Evolutionary conservation across 179 eudicot species (phyloP).

Genomic region (Silene vulgaris): DNA sequence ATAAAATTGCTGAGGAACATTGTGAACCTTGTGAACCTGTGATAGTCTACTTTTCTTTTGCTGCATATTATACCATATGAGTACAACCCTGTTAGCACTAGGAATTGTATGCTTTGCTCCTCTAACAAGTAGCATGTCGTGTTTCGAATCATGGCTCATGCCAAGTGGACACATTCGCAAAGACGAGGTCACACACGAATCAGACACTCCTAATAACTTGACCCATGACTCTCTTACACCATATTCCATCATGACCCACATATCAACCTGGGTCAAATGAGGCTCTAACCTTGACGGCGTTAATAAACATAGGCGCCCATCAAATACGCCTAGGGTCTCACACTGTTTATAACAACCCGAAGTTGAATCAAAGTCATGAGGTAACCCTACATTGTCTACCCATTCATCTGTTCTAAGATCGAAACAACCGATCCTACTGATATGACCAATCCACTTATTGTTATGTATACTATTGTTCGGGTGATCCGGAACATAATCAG

Average conservation of each 20-base stretch:
- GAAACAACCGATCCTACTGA: background rate
- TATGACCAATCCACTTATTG: background rate
- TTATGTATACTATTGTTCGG: too few relatives aligned
- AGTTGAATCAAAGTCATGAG: background rate
- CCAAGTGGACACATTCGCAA: slow-evolving; percentile 10
- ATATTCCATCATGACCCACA: slow-evolving; percentile 12
- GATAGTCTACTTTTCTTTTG: slow-evolving; percentile 2
- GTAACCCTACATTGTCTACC: background rate
- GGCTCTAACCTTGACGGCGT: background rate
- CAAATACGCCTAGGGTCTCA: slow-evolving; percentile 4
- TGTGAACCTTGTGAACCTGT: background rate
- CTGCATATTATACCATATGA: slow-evolving; percentile 3
- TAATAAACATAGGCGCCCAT: slow-evolving; percentile 1
- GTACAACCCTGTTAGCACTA: background rate
- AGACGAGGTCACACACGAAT: background rate
- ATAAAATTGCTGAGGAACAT: background rate
- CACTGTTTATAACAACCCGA: background rate
- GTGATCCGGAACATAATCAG: background rate
- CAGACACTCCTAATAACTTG: slow-evolving; percentile 7
- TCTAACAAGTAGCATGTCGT: background rate
- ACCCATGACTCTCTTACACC: slow-evolving; percentile 12
- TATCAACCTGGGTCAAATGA: background rate
- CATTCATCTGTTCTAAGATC: slow-evolving; percentile 4
- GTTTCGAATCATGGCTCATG: background rate
- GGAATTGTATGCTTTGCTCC: background rate